Evolutionary conservation across 2,329 filamentous ascomycete species (phyloP).

Genomic region (Pseudogymnoascus destructans): DNA sequence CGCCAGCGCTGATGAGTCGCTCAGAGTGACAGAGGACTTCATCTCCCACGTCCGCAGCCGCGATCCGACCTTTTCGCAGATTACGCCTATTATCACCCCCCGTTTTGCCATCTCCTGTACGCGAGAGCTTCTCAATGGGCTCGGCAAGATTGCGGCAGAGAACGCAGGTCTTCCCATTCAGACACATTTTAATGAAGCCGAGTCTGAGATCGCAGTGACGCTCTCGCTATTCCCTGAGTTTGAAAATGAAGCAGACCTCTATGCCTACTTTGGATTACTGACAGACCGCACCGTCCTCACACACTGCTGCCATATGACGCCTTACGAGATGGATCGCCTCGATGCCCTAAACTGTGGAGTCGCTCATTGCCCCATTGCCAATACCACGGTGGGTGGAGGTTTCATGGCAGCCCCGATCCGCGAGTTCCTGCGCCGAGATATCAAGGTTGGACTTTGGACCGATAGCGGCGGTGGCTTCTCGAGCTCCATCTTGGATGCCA

Average conservation of each 20-base stretch:
- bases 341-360: conserved; percentile 40
- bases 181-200: conserved; percentile 55
- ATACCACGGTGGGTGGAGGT: conserved; percentile 48
- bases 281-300: conserved; percentile 45
- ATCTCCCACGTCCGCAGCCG: neutral
- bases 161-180: conserved; percentile 43
- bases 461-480: conserved; percentile 52
- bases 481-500: conserved; percentile 43
- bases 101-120: conserved; percentile 47
- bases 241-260: conserved; percentile 45
- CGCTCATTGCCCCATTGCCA: conserved; percentile 51
- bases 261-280: conserved; percentile 41
- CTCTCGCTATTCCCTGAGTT: conserved; percentile 42
- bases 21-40: conserved; percentile 26
- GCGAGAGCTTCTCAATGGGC: conserved; percentile 37
- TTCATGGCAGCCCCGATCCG: conserved; percentile 50
- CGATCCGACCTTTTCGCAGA: conserved; percentile 36
- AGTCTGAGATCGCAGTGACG: conserved; percentile 45
- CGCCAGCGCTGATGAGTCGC: conserved; percentile 35
- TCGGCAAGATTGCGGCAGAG: conserved; percentile 39
- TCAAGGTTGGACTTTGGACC: conserved; percentile 55
- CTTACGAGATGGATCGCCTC: conserved; percentile 40
- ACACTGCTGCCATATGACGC: conserved; percentile 50
- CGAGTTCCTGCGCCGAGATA: conserved; percentile 40
- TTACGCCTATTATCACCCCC: conserved; percentile 31